Conservation (phyloP, 2,329 filamentous ascomycete genomes). For the Fusarium pininemorale region DNA sequence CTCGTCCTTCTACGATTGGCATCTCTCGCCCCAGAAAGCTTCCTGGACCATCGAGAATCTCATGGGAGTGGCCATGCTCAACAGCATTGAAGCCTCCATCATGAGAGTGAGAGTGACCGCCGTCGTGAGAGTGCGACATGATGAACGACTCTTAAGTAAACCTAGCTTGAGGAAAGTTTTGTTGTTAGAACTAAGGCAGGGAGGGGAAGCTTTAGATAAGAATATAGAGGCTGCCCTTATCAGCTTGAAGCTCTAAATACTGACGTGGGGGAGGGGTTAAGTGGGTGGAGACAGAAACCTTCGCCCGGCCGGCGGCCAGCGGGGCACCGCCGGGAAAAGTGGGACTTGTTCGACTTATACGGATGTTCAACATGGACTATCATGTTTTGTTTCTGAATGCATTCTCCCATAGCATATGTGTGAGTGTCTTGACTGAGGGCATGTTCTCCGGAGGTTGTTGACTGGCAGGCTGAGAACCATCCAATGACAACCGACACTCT, state of each 20-base stretch:
- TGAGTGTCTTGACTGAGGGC: too few relatives aligned
- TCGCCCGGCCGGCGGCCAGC: slow-evolving; percentile 10
- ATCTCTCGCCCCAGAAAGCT: slow-evolving; percentile 91
- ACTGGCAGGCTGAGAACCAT: neutral
- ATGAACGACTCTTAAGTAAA: neutral
- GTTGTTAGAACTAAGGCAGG: neutral
- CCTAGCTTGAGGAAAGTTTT: neutral
- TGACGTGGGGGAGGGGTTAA: slow-evolving; percentile 28
- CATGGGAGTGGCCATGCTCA: slow-evolving; percentile 94
- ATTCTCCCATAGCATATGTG: too few relatives aligned
- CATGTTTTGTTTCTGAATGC: neutral
- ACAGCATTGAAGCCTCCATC: slow-evolving; percentile 62
- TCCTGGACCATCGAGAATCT: slow-evolving; percentile 92
- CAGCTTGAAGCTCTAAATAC: slow-evolving; percentile 22
- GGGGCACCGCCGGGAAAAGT: slow-evolving; percentile 12
- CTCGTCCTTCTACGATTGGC: slow-evolving; percentile 87
- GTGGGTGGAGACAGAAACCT: neutral
- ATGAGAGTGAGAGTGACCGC: slow-evolving; percentile 66
- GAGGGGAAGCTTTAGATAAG: slow-evolving; percentile 24
- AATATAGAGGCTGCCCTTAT: slow-evolving; percentile 14
- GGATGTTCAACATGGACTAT: neutral
- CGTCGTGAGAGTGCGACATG: slow-evolving; percentile 64
- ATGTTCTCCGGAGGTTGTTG: neutral
- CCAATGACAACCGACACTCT: too few relatives aligned
- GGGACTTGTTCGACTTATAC: neutral